Evolutionary conservation across 2,329 filamentous ascomycete genomes (phyloP).

Genomic region (Neobulgaria alba): DNA sequence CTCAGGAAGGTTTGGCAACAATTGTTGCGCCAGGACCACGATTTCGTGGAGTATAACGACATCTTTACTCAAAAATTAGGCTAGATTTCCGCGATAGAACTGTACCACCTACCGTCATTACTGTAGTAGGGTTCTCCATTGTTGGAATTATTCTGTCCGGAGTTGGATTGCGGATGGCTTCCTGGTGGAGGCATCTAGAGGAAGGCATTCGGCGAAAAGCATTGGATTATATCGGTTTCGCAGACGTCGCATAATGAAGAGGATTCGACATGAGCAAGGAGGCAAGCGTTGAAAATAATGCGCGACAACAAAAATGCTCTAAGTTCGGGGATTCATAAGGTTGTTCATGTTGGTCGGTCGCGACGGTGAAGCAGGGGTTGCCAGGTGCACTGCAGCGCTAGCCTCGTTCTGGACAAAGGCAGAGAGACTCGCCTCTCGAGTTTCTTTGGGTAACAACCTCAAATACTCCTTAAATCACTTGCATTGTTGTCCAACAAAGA

Average conservation of each 20-base stretch:
- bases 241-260: constrained; percentile 16
- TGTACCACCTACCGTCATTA: constrained; percentile 45
- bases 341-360: too few species aligned
- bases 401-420: too few species aligned
- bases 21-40: constrained; percentile 60
- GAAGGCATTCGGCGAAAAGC: constrained; percentile 23
- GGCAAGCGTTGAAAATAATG: constrained; percentile 5
- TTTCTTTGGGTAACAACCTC: too few species aligned
- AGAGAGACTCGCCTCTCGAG: too few species aligned
- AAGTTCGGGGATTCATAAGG: too few species aligned
- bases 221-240: constrained; percentile 3
- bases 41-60: constrained; percentile 72
- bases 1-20: constrained; percentile 48
- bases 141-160: constrained; percentile 13
- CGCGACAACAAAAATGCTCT: constrained; percentile 7
- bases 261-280: constrained; percentile 6
- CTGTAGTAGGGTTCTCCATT: constrained; percentile 42
- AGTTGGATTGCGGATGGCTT: constrained; percentile 20
- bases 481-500: background rate
- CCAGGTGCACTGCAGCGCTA: too few species aligned
- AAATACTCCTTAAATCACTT: too few species aligned
- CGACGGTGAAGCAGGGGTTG: too few species aligned
- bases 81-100: background rate
- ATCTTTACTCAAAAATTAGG: constrained; percentile 41
- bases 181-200: constrained; percentile 24